Base-by-base conservation (phyloP, 148 eudicot species). In the Chenopodium suecicum region DNA sequence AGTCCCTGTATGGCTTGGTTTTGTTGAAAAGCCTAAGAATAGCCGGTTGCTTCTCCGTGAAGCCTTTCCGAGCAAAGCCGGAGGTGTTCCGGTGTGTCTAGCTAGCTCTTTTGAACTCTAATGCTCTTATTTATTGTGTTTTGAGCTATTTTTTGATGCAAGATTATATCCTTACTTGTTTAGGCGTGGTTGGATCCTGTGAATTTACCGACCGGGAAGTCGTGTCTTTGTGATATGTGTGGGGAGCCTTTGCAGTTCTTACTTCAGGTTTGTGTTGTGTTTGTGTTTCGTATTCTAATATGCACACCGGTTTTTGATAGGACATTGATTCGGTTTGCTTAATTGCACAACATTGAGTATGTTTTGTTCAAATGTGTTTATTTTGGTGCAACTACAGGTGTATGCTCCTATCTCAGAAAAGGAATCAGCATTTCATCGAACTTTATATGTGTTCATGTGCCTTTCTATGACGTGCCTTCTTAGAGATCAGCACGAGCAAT, bases 161-260 rank as follows among this genome's bases (percentile, higher is more conserved):
- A 79, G 62, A 83, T 17, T 52, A 17, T 54, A 60, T 29, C 52
- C 62, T 73, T 70, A 23, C 56, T 75, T 81, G 50, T 83, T 6
- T 41, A 95, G 98, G 98, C 96, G 34, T 95, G 98, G 98, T 81
- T 95, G 87, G 93, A 95, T 86, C 98, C 97, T 20, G 78, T 90
- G 73, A 88, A 92, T 83, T 79, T 95, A 78, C 98, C 99, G 31
- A 81, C 87, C 12, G 97, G 92, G 62, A 91, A 71, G 56, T 84
- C 90, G 73, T 74, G 87, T 78, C 37, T 81, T 10, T 96, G 99
- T 86, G 99, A 90, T 83, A 70, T 92, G 32, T 96, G 99, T 25
- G 89, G 91, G 65, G 89, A 91, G 70, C 99, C 99, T 52, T 70
- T 93, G 91, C 98, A 90, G 81, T 95, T 92, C 79, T 41, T 95